Evolutionary conservation across 176 grass and related monocot species (phyloP).

Genomic region (Avena eriantha): DNA sequence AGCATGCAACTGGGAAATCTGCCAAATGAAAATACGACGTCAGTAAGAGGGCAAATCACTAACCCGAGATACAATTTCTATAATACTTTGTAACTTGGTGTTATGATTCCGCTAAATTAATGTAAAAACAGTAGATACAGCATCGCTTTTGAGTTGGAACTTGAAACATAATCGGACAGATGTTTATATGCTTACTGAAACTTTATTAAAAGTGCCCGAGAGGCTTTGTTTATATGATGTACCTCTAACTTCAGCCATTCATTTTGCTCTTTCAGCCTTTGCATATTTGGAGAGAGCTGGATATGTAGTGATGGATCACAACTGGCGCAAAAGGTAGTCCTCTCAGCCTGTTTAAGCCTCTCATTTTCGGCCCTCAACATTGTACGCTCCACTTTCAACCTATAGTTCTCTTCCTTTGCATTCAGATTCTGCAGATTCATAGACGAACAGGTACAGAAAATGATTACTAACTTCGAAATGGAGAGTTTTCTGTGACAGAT

Average conservation of each 20-base stretch:
- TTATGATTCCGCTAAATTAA: not conserved
- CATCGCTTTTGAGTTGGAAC: not conserved
- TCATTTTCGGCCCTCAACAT: constrained; percentile 54
- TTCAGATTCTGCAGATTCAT: constrained; percentile 46
- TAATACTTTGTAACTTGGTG: not conserved
- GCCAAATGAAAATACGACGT: constrained; percentile 28
- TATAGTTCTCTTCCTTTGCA: constrained; percentile 62
- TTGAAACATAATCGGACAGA: not conserved
- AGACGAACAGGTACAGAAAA: not conserved
- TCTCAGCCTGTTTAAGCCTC: constrained; percentile 36
- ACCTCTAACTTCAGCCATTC: constrained; percentile 52
- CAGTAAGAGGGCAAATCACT: not conserved
- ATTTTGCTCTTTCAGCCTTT: constrained; percentile 44
- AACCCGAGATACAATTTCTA: not conserved
- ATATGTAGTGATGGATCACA: constrained; percentile 28
- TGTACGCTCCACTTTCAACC: constrained; percentile 57
- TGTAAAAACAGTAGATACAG: not conserved
- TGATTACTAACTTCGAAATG: not conserved
- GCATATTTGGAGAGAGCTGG: constrained; percentile 32
- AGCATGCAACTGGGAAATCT: not conserved
- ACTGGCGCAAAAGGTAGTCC: constrained; percentile 28
- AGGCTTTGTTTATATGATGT: constrained; percentile 14
- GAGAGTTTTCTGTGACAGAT: not conserved
- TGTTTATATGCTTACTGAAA: not conserved
- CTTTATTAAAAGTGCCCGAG: not conserved